phyloP scores from a whole-genome alignment of 164 flowering plant species.

The Annona squamosa region DNA sequence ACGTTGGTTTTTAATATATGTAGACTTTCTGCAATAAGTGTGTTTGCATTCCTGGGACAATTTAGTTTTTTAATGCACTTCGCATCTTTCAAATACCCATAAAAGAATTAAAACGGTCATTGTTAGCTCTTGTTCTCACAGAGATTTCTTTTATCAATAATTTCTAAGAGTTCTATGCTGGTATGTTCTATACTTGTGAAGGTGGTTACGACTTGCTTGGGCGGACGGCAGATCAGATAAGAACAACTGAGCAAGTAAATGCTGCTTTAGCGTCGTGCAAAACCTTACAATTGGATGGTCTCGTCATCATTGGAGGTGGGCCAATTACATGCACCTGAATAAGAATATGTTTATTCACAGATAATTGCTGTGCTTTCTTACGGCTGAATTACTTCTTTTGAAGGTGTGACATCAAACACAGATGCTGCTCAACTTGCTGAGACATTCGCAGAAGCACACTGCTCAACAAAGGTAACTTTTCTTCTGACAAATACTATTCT shows the following conservation, averaged over 20 bases:
- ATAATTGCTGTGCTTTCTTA: not conserved
- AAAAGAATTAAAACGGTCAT: not conserved
- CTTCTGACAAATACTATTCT: not conserved
- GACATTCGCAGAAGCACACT: conserved; percentile 88
- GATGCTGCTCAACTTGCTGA: conserved; percentile 99
- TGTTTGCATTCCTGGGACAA: too few relatives aligned
- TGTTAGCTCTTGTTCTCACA: not conserved
- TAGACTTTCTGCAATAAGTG: too few relatives aligned
- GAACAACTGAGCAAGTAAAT: conserved; percentile 97
- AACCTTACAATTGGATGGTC: conserved; percentile 80
- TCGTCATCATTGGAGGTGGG: conserved; percentile 93
- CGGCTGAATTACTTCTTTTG: conserved; percentile 11
- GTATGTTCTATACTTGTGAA: conserved; percentile 19
- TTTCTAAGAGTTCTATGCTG: not conserved
- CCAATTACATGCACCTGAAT: not conserved
- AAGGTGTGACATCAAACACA: conserved; percentile 96
- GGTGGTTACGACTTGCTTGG: conserved; percentile 99
- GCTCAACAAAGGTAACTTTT: conserved; percentile 65
- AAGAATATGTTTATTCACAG: not conserved
- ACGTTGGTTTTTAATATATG: too few relatives aligned
- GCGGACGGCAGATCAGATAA: conserved; percentile 91
- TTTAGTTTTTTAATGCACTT: too few relatives aligned
- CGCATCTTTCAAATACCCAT: not conserved
- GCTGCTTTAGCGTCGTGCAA: conserved; percentile 80
- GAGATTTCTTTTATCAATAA: not conserved